Evolutionary conservation across 2,329 filamentous ascomycete species (phyloP).

Genomic region (Colletotrichum limetticola): DNA sequence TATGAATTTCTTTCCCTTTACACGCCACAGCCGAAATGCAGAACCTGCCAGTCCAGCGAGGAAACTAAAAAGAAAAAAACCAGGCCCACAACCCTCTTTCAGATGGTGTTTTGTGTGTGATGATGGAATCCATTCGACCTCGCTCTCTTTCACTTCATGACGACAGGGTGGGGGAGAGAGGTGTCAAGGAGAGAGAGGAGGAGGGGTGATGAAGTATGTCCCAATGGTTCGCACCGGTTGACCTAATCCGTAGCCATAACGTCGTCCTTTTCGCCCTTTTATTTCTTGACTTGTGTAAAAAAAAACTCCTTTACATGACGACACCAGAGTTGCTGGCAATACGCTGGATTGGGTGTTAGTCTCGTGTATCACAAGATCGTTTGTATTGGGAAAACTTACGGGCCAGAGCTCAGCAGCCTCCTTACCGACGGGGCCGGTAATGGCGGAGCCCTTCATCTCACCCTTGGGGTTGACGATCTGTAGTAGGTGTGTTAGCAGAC

Average conservation of each 20-base stretch:
- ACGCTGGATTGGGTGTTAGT: conserved; percentile 72
- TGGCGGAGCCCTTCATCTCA: conserved; percentile 99
- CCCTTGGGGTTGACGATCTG: conserved; percentile 99
- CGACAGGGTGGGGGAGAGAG: background rate
- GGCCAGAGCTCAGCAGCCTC: conserved; percentile 99
- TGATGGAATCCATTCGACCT: background rate
- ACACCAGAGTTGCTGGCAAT: conserved; percentile 99
- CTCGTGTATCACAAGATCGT: background rate
- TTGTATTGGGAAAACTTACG: conserved; percentile 65
- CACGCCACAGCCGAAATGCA: conserved; percentile 66
- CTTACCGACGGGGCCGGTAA: conserved; percentile 99
- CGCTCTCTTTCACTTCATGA: background rate
- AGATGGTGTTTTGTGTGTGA: conserved; percentile 11
- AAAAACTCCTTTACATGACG: conserved; percentile 84
- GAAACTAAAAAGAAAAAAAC: conserved; percentile 42
- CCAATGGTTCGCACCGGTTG: conserved; percentile 35
- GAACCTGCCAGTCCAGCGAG: conserved; percentile 58
- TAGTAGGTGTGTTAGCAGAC: conserved; percentile 46
- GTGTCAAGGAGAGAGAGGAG: conserved; percentile 5
- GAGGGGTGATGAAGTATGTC: conserved; percentile 18
- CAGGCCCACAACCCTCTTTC: conserved; percentile 31
- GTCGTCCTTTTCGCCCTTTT: conserved; percentile 36
- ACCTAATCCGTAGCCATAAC: conserved; percentile 37
- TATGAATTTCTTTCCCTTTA: conserved; percentile 59
- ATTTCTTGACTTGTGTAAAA: conserved; percentile 33